Conservation (phyloP, 1,284 basidiomycete genomes). For the Melampsora larici-populina region DNA sequence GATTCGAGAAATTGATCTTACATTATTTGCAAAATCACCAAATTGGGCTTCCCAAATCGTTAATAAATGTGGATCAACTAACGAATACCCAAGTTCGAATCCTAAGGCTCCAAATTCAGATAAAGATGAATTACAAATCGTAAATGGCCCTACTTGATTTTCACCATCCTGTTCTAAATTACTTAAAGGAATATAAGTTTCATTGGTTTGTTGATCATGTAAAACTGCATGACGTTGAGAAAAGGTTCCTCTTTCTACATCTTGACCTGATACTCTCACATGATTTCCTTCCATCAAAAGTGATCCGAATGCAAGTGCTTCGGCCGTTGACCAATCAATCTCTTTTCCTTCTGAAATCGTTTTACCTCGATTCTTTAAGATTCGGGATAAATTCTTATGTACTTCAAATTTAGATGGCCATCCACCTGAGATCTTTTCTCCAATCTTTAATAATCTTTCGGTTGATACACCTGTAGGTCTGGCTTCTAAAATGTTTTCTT, state of each 20-base stretch:
- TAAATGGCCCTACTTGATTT: slow-evolving; percentile 88
- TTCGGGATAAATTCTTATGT: slow-evolving; percentile 91
- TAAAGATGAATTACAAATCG: slow-evolving; percentile 93
- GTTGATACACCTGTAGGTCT: slow-evolving; percentile 78
- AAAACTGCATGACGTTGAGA: slow-evolving; percentile 98
- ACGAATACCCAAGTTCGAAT: slow-evolving; percentile 97
- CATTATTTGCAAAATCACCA: slow-evolving; percentile 92
- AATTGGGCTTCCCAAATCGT: slow-evolving; percentile 99
- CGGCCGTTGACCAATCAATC: slow-evolving; percentile 99
- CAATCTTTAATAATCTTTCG: slow-evolving; percentile 77
- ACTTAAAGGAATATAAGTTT: slow-evolving; percentile 83
- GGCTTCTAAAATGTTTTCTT: slow-evolving; percentile 84
- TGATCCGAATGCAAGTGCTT: slow-evolving; percentile 92
- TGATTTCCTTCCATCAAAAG: slow-evolving; percentile 89
- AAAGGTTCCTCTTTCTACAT: slow-evolving; percentile 99
- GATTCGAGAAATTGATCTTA: neutral
- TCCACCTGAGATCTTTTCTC: slow-evolving; percentile 69
- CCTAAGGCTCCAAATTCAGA: slow-evolving; percentile 94
- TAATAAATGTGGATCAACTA: slow-evolving; percentile 88
- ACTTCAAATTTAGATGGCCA: slow-evolving; percentile 65
- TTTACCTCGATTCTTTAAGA: slow-evolving; percentile 81
- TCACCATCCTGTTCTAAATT: slow-evolving; percentile 55
- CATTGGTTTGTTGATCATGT: slow-evolving; percentile 91
- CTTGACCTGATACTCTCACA: slow-evolving; percentile 94
- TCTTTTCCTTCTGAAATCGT: slow-evolving; percentile 81